Evolutionary conservation across 2,329 filamentous ascomycete species (phyloP).

Genomic region (Phialocephala sp.): DNA sequence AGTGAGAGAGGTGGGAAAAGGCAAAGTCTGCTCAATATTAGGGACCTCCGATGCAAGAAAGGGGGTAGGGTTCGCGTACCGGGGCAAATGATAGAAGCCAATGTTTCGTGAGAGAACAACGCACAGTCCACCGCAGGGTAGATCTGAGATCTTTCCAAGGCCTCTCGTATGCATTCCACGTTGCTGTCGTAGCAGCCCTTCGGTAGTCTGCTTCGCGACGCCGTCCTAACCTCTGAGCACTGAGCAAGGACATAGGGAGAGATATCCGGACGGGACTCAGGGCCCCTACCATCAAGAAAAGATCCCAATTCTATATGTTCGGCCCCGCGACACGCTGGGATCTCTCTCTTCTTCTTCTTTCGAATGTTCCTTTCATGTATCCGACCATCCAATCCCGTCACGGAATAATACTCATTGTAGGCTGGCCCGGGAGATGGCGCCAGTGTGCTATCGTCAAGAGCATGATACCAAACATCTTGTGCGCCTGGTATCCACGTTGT

Average conservation of each 20-base stretch:
- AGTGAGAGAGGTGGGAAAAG: neutral
- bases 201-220: neutral
- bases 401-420: neutral
- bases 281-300: neutral
- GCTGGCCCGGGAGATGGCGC: neutral
- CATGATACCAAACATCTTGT: neutral
- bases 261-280: neutral
- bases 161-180: neutral
- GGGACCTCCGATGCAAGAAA: neutral
- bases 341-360: neutral
- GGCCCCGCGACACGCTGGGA: neutral
- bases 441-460: neutral
- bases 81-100: slow-evolving; percentile 8
- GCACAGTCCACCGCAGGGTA: slow-evolving; percentile 9
- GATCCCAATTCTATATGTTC: neutral
- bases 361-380: neutral
- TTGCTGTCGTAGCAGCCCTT: neutral
- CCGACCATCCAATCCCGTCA: neutral
- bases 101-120: slow-evolving; percentile 13
- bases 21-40: neutral
- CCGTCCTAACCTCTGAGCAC: neutral
- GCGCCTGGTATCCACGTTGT: neutral
- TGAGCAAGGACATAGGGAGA: neutral
- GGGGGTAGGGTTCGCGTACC: neutral
- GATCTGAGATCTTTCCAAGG: neutral